A percentile compares a stretch with the other conserved stretches of the same genome.
phyloP scores from a whole-genome alignment of 495 filamentous ascomycete species.

The Aspergillus incahuasiensis region DNA sequence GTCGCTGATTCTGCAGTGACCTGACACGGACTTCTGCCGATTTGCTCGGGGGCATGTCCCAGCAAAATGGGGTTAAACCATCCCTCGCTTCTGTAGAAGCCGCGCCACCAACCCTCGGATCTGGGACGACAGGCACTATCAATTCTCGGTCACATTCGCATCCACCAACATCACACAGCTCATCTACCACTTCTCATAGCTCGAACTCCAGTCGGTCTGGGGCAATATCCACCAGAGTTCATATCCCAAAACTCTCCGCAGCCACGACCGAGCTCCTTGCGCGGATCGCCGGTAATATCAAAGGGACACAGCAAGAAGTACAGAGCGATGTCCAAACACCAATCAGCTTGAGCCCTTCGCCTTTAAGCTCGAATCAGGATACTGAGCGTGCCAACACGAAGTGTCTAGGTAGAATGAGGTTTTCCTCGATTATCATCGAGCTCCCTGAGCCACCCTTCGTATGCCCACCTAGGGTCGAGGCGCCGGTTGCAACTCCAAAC shows the following conservation, averaged over 20 bases:
- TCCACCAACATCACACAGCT: slow-evolving; percentile 12
- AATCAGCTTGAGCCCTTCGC: slow-evolving; percentile 7
- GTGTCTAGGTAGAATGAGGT: slow-evolving; percentile 15
- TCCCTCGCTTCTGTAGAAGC: slow-evolving; percentile 26
- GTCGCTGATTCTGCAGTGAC: neutral
- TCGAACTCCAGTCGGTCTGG: slow-evolving; percentile 12
- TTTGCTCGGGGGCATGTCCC: slow-evolving; percentile 22
- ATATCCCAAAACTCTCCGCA: slow-evolving; percentile 24
- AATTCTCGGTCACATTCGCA: slow-evolving; percentile 1
- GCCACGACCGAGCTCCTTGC: slow-evolving; percentile 26
- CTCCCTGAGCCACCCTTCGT: slow-evolving; percentile 23
- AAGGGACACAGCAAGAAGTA: slow-evolving; percentile 11
- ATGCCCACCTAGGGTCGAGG: slow-evolving; percentile 9
- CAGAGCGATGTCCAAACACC: slow-evolving; percentile 14
- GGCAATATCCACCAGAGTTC: slow-evolving; percentile 13
- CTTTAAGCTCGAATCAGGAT: neutral
- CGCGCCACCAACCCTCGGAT: slow-evolving; percentile 17
- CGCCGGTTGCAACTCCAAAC: slow-evolving; percentile 10
- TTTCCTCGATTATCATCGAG: slow-evolving; percentile 24
- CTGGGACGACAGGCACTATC: slow-evolving; percentile 8
- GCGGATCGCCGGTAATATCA: slow-evolving; percentile 18
- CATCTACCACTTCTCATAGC: neutral
- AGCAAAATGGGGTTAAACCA: slow-evolving; percentile 24
- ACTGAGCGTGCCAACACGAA: neutral
- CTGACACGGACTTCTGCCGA: neutral